phyloP scores from a whole-genome alignment of 2,329 filamentous ascomycete species.

The Phoma sp. region DNA sequence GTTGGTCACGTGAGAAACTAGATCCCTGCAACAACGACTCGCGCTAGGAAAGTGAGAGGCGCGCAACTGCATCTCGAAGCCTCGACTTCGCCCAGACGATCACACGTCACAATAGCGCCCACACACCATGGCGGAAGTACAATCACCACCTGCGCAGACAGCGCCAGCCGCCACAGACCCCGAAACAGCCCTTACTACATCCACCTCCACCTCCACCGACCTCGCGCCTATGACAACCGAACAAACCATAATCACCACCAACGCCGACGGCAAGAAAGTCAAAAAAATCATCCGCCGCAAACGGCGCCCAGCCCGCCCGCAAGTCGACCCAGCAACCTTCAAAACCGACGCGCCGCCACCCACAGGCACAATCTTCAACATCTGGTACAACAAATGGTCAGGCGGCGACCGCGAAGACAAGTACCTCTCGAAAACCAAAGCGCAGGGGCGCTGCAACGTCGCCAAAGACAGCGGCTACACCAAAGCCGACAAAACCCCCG shows the following conservation, averaged over 20 bases:
- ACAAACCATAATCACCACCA: constrained; percentile 42
- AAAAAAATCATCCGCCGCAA: constrained; percentile 95
- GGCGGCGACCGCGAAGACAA: constrained; percentile 95
- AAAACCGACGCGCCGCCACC: constrained; percentile 86
- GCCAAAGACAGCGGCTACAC: constrained; percentile 66
- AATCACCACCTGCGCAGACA: constrained; percentile 32
- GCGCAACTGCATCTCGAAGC: constrained; percentile 8
- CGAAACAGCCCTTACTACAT: constrained; percentile 23
- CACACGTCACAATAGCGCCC: neutral
- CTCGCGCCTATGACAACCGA: constrained; percentile 34
- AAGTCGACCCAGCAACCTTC: constrained; percentile 84
- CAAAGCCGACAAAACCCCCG: constrained; percentile 55
- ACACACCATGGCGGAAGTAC: constrained; percentile 40
- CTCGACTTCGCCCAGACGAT: neutral
- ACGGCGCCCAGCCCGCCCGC: constrained; percentile 83
- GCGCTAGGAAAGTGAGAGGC: constrained; percentile 13
- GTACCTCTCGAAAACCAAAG: constrained; percentile 80
- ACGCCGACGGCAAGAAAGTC: constrained; percentile 66
- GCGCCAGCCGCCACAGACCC: constrained; percentile 16
- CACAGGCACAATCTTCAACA: constrained; percentile 95
- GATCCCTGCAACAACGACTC: too few relatives aligned
- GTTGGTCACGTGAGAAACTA: neutral
- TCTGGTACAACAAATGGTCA: constrained; percentile 99
- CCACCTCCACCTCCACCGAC: constrained; percentile 32
- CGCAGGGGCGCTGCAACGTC: constrained; percentile 86